Conservation (phyloP, 73 alveolate genomes). For the Paraurostyla sp. region DNA sequence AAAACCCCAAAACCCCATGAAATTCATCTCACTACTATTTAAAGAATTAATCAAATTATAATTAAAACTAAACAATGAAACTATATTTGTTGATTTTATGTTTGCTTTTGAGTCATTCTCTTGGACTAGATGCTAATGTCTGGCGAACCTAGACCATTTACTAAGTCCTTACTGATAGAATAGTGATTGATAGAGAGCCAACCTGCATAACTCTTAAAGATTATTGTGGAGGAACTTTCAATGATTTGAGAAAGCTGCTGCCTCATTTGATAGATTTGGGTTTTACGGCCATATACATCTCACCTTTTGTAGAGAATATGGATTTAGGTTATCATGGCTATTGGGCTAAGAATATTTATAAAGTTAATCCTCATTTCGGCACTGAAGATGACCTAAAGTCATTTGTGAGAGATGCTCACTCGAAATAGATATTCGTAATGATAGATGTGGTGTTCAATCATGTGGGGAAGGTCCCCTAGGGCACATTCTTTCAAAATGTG, state of each 20-base stretch:
- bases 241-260: conserved; percentile 72
- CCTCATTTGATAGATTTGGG: conserved; percentile 86
- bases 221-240: conserved; percentile 92
- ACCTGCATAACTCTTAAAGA: conserved; percentile 41
- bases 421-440: conserved; percentile 86
- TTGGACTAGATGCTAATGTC: no score
- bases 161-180: conserved; percentile 78
- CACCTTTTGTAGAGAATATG: conserved; percentile 89
- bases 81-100: no score
- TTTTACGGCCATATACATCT: conserved; percentile 91
- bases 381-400: conserved; percentile 81
- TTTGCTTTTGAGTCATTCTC: no score
- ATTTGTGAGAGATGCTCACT: conserved; percentile 77
- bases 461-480: conserved; percentile 83
- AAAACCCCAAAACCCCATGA: no score
- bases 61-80: no score
- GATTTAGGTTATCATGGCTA: conserved; percentile 89
- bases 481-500: conserved; percentile 66
- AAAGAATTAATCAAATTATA: no score
- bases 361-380: conserved; percentile 89
- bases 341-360: conserved; percentile 85
- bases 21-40: no score
- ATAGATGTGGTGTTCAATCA: conserved; percentile 95
- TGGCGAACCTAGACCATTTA: conserved; percentile 49
- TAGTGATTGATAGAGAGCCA: conserved; percentile 39